Percentiles rank a stretch among this genome's conserved stretches.
These are phyloP conservation scores for Heterobasidion occidentale DNA, from an alignment of 1,284 basidiomycete genomes.

Conservation along the genomic window DNA sequence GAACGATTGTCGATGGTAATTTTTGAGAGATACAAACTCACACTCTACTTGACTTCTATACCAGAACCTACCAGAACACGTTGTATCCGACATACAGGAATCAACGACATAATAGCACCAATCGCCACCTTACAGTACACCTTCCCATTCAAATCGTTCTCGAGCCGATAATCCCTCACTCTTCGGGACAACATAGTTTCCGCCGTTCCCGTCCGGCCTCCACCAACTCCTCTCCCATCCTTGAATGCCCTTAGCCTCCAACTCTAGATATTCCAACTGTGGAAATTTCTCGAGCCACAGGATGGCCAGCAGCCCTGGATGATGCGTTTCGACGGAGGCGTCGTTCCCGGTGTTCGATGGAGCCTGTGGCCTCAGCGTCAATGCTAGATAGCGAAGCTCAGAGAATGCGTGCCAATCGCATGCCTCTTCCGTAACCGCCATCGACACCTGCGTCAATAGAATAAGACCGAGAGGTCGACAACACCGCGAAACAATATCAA, in stretches of 20 bases:
- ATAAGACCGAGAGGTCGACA: too few species aligned
- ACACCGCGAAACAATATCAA: too few species aligned
- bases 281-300: background rate
- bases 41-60: too few species aligned
- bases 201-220: background rate
- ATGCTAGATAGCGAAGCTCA: background rate
- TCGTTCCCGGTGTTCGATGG: background rate
- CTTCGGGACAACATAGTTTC: background rate
- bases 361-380: background rate
- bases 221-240: background rate
- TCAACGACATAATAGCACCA: too few species aligned
- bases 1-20: too few species aligned
- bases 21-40: too few species aligned
- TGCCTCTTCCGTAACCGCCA: too few species aligned
- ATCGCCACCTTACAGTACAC: background rate
- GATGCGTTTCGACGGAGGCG: too few species aligned
- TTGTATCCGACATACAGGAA: too few species aligned
- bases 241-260: background rate
- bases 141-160: background rate
- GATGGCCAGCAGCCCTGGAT: too few species aligned
- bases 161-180: background rate
- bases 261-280: background rate
- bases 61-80: too few species aligned
- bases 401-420: background rate
- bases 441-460: too few species aligned